Base-by-base conservation (phyloP, 805 yeast genomes). In the Komagataella phaffii region DNA sequence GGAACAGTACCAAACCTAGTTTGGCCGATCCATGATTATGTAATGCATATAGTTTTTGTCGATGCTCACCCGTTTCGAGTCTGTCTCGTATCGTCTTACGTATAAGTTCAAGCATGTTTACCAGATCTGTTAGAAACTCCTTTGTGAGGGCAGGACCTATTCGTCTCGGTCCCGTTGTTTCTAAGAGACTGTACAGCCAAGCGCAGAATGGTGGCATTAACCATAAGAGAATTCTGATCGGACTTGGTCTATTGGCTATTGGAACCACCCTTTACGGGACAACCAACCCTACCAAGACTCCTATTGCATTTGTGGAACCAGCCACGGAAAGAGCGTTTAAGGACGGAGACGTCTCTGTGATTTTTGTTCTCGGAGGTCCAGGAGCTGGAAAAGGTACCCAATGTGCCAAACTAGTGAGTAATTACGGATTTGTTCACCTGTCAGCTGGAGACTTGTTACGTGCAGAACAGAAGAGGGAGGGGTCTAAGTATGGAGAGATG, bases 301-400 rank as follows among this genome's bases (percentile, higher is more conserved):
- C 72, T 24, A 53, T 53, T 44, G 65, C 65, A 7, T 60, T 64
- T 10, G 50, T 64, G n/a, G 72, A 68, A 52, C 67, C 69, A 48
- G 54, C 55, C 30, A 45, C 48, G 45, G 49, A 50, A 8, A 63
- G 70, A 30, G 80, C 84, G 0, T 86, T 86, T 63, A 68, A 76
- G 7, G 74, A 76, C 2, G 79, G 80, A 45, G 82, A 87, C 52
- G 81, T 86, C 24, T 80, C 86, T 24, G 95, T 91, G 3, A 75
- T 90, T 24, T 91, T 88, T 65, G 96, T 91, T 17, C 77, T 91
- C 36, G 99, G 99, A 47, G 98, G 98, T 3, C 98, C 98, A 4
- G 98, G 98, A 18, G 87, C 96, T 24, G 98, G 99, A 47, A 93
- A 93, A 64, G 98, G 99, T 53, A 91, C 99, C 1, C 99, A 91